These are phyloP conservation scores for Hyparrhenia diplandra DNA, from an alignment of 176 grass and related monocot genomes.

Conservation along the genomic window DNA sequence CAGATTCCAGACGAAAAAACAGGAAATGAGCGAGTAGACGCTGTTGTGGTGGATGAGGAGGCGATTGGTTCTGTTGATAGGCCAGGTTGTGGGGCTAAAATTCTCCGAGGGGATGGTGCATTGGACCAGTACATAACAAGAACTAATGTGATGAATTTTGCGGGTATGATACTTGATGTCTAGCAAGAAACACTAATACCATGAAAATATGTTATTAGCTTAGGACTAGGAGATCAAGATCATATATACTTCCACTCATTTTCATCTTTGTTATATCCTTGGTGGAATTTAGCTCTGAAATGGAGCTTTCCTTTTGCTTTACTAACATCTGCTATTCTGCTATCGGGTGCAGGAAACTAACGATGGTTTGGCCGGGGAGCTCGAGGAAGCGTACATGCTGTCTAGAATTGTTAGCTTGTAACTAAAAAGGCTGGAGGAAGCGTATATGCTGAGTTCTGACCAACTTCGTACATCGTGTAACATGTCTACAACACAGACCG, in stretches of 20 bases:
- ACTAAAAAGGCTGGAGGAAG: constrained; percentile 51
- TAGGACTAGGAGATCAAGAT: background rate
- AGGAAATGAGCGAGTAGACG: constrained; percentile 78
- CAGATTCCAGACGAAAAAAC: constrained; percentile 81
- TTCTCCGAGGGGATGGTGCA: constrained; percentile 86
- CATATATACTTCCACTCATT: background rate
- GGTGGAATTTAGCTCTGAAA: background rate
- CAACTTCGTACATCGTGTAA: constrained; percentile 49
- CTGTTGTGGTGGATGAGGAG: constrained; percentile 87
- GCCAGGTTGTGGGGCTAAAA: constrained; percentile 73
- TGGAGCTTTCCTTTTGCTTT: background rate
- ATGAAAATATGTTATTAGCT: background rate
- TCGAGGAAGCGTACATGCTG: constrained; percentile 66
- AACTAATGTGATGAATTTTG: constrained; percentile 50
- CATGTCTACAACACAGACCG: constrained; percentile 13
- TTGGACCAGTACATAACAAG: constrained; percentile 56
- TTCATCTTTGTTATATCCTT: background rate
- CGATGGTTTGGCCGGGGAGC: constrained; percentile 48
- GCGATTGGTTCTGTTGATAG: constrained; percentile 60
- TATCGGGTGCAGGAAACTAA: constrained; percentile 39
- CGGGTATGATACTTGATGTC: constrained; percentile 12
- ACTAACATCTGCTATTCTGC: background rate
- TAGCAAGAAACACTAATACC: background rate
- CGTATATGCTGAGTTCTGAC: constrained; percentile 51
- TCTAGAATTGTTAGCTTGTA: constrained; percentile 74